Evolutionary conservation across 768 basidiomycete genomes (phyloP), one percentile per base, ranked within the genome.

Genomic region (Strobilomyces dryophilus): DNA sequence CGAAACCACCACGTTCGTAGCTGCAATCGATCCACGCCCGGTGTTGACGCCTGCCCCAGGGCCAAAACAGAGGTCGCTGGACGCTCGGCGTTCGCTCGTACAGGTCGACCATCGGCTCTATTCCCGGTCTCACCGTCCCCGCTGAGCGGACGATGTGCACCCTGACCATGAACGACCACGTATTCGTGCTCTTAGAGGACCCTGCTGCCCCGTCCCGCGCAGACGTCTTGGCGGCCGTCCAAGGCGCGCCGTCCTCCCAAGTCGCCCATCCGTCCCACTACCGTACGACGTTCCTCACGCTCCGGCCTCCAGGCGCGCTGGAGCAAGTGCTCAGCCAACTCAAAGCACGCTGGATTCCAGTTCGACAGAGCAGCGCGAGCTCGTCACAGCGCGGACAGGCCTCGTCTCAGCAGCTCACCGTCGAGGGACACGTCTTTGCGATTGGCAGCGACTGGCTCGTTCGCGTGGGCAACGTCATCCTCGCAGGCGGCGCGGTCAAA

Each of bases 361-460:
- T 85, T 18, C 78, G 84, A 60, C 86, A 83, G 64, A 63, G 74
- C 24, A 70, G 66, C 8, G 56, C 67, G 11, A 62, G 63, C 35
- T 63, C 64, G 7, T 55, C 72, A 43, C 79, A 80, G 59, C 72
- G 78, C 61, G 72, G 73, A 17, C 80, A 81, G 62, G 58, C 78
- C 47, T 68, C 71, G 26, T 79, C 80, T 45, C 81, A 83, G 43
- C 89, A 91, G 56, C 67, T 91, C n/a, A 70, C 72, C 17, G 80
- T 92, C 29, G 89, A 92, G 49, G 89, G 89, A 0, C 71, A 78
- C 48, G 76, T 87, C n/a, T 91, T 83, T 63, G 69, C 81, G 17
- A 88, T 92, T 49, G 89, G 89, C 1, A 84, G 73, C 34, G 89
- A 92, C 65, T 92, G 90, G 87, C 70, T 91, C 17, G 84, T 92